These are phyloP conservation scores for Aspergillus thermomutatus DNA, from an alignment of 2,329 filamentous ascomycete species.

Conservation along the genomic window DNA sequence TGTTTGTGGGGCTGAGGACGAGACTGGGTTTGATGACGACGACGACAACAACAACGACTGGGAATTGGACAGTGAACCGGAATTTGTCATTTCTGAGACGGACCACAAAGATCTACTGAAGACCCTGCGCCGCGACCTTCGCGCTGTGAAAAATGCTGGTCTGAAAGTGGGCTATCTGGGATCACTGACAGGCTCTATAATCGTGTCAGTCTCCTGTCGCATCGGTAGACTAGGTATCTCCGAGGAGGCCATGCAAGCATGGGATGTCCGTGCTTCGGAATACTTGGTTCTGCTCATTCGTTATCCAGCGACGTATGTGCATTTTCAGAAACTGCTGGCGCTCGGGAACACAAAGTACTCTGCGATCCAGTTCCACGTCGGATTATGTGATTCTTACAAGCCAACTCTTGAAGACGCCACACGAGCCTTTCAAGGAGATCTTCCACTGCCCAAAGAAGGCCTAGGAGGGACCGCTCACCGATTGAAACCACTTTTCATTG, in stretches of 20 bases:
- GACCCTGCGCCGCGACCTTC: conserved; percentile 60
- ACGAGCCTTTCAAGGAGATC: conserved; percentile 43
- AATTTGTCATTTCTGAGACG: neutral
- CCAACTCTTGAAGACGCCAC: conserved; percentile 58
- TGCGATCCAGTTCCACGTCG: conserved; percentile 61
- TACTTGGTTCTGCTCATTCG: conserved; percentile 72
- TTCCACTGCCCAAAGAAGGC: neutral
- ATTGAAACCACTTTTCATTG: conserved; percentile 65
- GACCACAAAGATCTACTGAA: conserved; percentile 10
- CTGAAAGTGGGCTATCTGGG: conserved; percentile 66
- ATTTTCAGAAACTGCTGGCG: conserved; percentile 53
- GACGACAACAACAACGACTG: conserved; percentile 36
- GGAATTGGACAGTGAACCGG: conserved; percentile 10
- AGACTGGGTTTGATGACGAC: conserved; percentile 17
- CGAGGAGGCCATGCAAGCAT: conserved; percentile 71
- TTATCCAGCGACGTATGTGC: conserved; percentile 60
- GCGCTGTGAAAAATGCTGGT: conserved; percentile 59
- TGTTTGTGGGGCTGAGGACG: neutral
- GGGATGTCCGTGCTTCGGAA: conserved; percentile 64
- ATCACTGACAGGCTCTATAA: conserved; percentile 49
- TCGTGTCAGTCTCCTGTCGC: conserved; percentile 66
- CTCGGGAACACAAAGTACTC: conserved; percentile 36
- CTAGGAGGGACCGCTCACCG: neutral
- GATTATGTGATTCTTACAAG: conserved; percentile 69
- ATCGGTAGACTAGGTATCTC: conserved; percentile 69